Base-by-base conservation (phyloP, 73 alveolate species). In the Blepharisma stoltei region DNA sequence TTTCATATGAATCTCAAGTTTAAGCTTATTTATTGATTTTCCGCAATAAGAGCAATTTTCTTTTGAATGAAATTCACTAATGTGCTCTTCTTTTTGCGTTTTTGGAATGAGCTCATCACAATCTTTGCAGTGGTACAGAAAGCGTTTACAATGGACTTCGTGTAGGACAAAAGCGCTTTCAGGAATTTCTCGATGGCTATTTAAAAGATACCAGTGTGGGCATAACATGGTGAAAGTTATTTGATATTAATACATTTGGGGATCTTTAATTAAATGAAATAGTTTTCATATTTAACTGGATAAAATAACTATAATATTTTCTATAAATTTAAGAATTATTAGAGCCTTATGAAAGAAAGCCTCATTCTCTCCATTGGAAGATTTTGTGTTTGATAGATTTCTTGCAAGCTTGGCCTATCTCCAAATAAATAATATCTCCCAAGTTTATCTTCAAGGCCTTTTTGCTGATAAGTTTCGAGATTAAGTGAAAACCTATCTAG, bases 81-180 rank as follows among this genome's bases (percentile, higher is more conserved):
- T 8, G 27, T 69, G 79, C 45, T 25, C 14, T 14, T 38, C 20
- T 44, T 46, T 69, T 38, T 38, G 32, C 2, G 20, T 69, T 46
- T 69, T 69, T 25, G 71, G 71, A 9, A 44, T 8, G 5, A 69
- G 32, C 14, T 38, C 79, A 14, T n/a, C 25, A 53, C 79, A 69
- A 37, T n/a, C n/a, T 25, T 69, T 20, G 5, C 79, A 69, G 20
- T 9, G 14, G 20, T 14, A 11, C 0, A 69, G 41, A 46, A 37
- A 69, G n/a, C 79, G 11, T 8, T 7, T 44, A 5, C 79, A 69
- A 43, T 69, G 79, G 4, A 44, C 79, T 43, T 69, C 79, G 27
- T 69, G 79, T 2, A 46, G 4, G 32, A 37, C 55, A 43, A 69
- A 69, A n/a, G 45, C 1, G 2, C 20, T 7, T 44, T 9, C 23